A percentile compares a stretch with the other conserved stretches of the same genome.
These are phyloP conservation scores for Pyrenophora seminiperda DNA, from an alignment of 2,329 filamentous ascomycete genomes.

Conservation along the genomic window DNA sequence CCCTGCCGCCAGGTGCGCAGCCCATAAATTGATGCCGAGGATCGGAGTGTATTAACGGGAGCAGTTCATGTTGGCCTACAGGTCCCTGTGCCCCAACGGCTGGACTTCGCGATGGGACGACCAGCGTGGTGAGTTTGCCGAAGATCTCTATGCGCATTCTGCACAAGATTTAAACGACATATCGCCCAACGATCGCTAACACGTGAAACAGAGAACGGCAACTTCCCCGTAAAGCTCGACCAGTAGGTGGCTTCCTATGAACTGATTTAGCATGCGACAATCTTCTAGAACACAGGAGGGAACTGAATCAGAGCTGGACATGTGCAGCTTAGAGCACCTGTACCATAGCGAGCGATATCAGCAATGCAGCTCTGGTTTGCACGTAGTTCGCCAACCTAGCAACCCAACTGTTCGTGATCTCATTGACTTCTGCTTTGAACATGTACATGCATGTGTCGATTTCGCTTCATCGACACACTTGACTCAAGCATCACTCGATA, in stretches of 20 bases:
- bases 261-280: slow-evolving; percentile 19
- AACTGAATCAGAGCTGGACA: slow-evolving; percentile 32
- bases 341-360: slow-evolving; percentile 38
- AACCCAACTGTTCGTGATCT: slow-evolving; percentile 6
- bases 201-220: slow-evolving; percentile 34
- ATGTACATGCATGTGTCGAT: not conserved
- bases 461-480: not conserved
- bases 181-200: slow-evolving; percentile 8
- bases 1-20: slow-evolving; percentile 86
- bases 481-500: no score
- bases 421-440: not conserved
- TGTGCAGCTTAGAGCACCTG: slow-evolving; percentile 29
- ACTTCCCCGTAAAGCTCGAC: slow-evolving; percentile 46
- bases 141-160: not conserved
- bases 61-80: slow-evolving; percentile 95
- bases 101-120: slow-evolving; percentile 97
- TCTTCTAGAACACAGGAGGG: slow-evolving; percentile 23
- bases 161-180: not conserved
- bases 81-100: slow-evolving; percentile 92
- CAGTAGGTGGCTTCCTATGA: slow-evolving; percentile 35
- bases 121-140: slow-evolving; percentile 75
- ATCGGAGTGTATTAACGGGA: slow-evolving; percentile 17
- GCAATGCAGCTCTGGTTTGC: slow-evolving; percentile 37
- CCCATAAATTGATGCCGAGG: not conserved
- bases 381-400: slow-evolving; percentile 3